phyloP scores from a whole-genome alignment of 345 rosid genomes.

The Citrus inodora region DNA sequence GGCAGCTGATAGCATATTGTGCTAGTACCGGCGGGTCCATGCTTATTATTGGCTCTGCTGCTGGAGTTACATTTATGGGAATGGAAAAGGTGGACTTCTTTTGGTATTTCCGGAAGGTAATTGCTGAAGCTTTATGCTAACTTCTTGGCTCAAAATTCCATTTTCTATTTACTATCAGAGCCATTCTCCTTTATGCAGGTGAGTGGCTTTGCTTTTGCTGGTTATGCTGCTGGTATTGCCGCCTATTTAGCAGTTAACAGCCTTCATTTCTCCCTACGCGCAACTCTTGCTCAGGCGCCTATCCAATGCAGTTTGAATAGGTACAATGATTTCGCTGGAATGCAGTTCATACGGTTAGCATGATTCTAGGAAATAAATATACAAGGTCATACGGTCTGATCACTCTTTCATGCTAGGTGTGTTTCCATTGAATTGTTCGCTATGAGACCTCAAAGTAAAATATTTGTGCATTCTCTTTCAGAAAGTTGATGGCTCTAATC shows the following conservation, averaged over 20 bases:
- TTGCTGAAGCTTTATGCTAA: neutral
- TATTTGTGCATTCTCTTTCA: no score
- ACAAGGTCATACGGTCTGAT: no score
- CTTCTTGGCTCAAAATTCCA: neutral
- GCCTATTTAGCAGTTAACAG: slow-evolving; percentile 47
- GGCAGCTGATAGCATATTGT: slow-evolving; percentile 92
- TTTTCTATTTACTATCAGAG: slow-evolving; percentile 3
- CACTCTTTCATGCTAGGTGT: no score
- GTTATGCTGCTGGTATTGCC: slow-evolving; percentile 80
- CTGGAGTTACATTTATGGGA: slow-evolving; percentile 97
- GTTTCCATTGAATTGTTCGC: no score
- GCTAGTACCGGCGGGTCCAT: slow-evolving; percentile 97
- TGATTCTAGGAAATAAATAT: no score
- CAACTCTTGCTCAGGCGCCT: slow-evolving; percentile 57
- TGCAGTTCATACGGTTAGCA: no score
- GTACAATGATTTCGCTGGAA: no score
- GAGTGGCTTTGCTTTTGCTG: slow-evolving; percentile 92
- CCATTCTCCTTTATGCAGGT: slow-evolving; percentile 44
- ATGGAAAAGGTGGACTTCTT: slow-evolving; percentile 97
- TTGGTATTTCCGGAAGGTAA: slow-evolving; percentile 89
- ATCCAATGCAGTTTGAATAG: slow-evolving; percentile 9
- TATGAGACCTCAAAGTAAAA: no score
- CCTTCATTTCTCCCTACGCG: slow-evolving; percentile 44
- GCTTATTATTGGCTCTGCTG: slow-evolving; percentile 91
- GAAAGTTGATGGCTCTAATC: no score